Percentiles rank a stretch among this genome's conserved stretches.
These are phyloP conservation scores for Vitis rupestris DNA, from an alignment of 164 flowering plant genomes.

Conservation along the genomic window DNA sequence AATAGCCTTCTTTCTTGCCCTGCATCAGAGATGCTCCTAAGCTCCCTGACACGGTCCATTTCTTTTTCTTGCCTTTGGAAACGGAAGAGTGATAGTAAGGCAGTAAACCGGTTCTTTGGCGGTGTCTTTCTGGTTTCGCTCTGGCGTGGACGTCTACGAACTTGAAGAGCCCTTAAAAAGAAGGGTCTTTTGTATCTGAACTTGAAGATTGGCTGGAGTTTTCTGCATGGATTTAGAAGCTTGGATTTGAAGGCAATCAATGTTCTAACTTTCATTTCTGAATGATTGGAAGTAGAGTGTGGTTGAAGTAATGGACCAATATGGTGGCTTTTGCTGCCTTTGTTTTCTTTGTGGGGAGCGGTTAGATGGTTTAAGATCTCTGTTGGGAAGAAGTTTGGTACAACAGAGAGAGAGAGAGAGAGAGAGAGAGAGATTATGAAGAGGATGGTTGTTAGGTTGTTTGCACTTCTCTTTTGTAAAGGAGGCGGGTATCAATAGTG, in stretches of 20 bases:
- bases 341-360: conserved; percentile 1
- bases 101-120: conserved; percentile 9
- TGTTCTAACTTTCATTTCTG: conserved; percentile 33
- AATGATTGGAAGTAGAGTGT: conserved; percentile 30
- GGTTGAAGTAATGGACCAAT: conserved; percentile 18
- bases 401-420: background rate
- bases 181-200: conserved; percentile 43
- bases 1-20: conserved; percentile 28
- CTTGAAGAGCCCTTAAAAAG: conserved; percentile 30
- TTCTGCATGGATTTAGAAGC: conserved; percentile 47
- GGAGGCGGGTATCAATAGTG: conserved; percentile 5
- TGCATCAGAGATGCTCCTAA: conserved; percentile 37
- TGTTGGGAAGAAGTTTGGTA: background rate
- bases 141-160: conserved; percentile 13
- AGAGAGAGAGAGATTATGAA: conserved; percentile 2
- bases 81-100: conserved; percentile 15
- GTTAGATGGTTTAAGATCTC: conserved; percentile 4
- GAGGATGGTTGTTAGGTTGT: background rate
- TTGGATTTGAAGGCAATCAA: conserved; percentile 47
- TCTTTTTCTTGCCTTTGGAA: conserved; percentile 16
- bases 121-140: background rate
- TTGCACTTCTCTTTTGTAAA: background rate
- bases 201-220: conserved; percentile 25
- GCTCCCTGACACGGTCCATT: conserved; percentile 33
- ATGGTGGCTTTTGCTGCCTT: conserved; percentile 10